Percentiles rank a stretch among this genome's conserved stretches.
phyloP scores from a whole-genome alignment of 2,329 filamentous ascomycete species.

The Penicillium corylophilum region DNA sequence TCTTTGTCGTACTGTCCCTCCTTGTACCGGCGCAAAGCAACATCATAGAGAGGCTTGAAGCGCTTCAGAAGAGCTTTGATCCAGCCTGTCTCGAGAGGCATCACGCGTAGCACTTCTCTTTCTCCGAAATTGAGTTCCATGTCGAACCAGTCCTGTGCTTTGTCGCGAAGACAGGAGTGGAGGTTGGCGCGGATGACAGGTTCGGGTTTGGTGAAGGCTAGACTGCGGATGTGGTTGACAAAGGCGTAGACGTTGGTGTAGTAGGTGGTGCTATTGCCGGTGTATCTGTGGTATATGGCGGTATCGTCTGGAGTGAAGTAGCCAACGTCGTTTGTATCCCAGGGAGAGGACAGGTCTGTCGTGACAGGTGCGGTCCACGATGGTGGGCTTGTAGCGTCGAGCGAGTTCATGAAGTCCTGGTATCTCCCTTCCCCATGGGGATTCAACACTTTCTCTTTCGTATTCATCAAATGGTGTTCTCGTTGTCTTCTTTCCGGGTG shows the following conservation, averaged over 20 bases:
- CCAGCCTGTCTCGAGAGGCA: background rate
- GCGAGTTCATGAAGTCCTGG: background rate
- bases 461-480: too few species aligned
- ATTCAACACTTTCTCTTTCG: too few species aligned
- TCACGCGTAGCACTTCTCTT: background rate
- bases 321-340: background rate
- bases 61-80: background rate
- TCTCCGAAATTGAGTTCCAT: background rate
- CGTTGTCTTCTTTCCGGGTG: too few species aligned
- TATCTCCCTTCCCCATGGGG: too few species aligned
- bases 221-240: background rate
- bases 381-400: background rate
- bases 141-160: background rate
- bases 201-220: background rate
- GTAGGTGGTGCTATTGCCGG: background rate
- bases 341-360: background rate
- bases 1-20: background rate
- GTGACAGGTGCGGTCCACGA: background rate
- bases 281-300: background rate
- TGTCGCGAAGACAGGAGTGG: background rate
- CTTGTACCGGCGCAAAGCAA: background rate
- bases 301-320: background rate
- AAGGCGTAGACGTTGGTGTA: conserved; percentile 3
- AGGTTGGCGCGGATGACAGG: background rate
- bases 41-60: conserved; percentile 1